Evolutionary conservation across 495 filamentous ascomycete genomes (phyloP), one percentile per base, ranked within the genome.

Genomic region (Stereocaulon alpinum): DNA sequence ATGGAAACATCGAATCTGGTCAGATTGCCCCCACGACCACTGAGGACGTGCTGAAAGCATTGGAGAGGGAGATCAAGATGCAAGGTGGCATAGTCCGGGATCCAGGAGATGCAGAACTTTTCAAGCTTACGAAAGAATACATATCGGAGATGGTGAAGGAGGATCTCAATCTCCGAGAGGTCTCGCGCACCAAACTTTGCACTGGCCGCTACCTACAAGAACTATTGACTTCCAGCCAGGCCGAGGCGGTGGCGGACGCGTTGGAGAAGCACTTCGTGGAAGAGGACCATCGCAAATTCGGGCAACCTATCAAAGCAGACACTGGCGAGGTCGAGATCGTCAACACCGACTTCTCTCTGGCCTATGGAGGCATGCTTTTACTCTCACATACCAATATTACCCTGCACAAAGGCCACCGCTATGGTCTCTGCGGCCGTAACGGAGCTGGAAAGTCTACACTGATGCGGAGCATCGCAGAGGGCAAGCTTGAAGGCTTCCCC

Each of bases 401-500:
- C 27, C 82, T 99, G 14, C 78, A 96, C 61, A 95, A 96, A 76
- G 93, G 93, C 61, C 93, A 97, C 72, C 86, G 93, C 22, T 99
- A 99, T 67, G 93, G 93, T 69, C 86, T 99, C 20, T 95, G 90
- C 64, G 93, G 93, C 63, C 85, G 93, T 63, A 99, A 99, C 68
- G 93, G 93, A 71, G 91, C 91, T 51, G 93, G 93, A 63, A 99
- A 99, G 76, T 97, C 93, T 18, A 99, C 93, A 14, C 80, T 99
- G 54, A 97, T 99, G 93, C 88, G 87, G 67, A 89, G 87, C 71
- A 99, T 99, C 61, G 89, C 93, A 61, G 83, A 85, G 52, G 91
- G 91, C 58, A 97, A 99, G 76, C 81, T 99, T 1, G 93, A 99
- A 70, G 93, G 93, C 24, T 99, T 99, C 76, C 93, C 93, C 27